These are phyloP conservation scores for Xylaria sp. DNA, from an alignment of 2,329 filamentous ascomycete species.

Conservation along the genomic window DNA sequence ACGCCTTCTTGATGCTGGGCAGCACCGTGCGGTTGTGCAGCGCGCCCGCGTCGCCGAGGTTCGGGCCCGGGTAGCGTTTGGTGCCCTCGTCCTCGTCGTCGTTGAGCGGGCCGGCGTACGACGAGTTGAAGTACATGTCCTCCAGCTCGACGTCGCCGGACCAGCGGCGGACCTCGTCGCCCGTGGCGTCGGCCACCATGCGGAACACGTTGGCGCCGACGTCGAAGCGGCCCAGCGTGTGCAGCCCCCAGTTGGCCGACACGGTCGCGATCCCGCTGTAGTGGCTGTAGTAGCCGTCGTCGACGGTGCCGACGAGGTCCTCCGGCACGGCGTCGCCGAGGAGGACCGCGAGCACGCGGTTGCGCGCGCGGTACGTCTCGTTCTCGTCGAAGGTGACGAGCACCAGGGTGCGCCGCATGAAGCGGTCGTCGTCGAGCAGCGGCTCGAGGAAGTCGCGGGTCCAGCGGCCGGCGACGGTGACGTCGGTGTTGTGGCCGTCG, in stretches of 20 bases:
- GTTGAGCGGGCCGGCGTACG: conserved; percentile 56
- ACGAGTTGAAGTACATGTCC: conserved; percentile 54
- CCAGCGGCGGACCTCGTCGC: conserved; percentile 53
- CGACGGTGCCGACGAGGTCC: conserved; percentile 66
- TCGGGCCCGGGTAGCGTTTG: conserved; percentile 44
- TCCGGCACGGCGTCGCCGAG: conserved; percentile 73
- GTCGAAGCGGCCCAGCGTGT: conserved; percentile 72
- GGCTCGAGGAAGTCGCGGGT: conserved; percentile 69
- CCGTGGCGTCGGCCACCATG: conserved; percentile 62
- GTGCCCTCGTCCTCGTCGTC: conserved; percentile 39
- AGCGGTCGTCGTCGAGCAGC: conserved; percentile 68
- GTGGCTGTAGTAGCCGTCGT: conserved; percentile 72
- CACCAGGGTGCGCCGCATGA: conserved; percentile 76
- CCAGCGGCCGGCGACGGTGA: conserved; percentile 71
- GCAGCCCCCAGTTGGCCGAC: conserved; percentile 69
- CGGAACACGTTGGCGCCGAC: conserved; percentile 72
- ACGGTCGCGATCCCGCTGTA: conserved; percentile 71
- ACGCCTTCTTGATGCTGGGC: conserved; percentile 42
- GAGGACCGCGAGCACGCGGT: conserved; percentile 71
- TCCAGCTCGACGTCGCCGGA: conserved; percentile 39
- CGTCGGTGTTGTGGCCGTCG: conserved; percentile 74
- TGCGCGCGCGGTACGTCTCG: conserved; percentile 66
- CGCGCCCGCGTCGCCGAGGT: conserved; percentile 37
- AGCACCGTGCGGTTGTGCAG: conserved; percentile 40
- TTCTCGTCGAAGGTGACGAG: conserved; percentile 82